phyloP scores from a whole-genome alignment of 148 eudicot genomes.

The Talinum fruticosum region DNA sequence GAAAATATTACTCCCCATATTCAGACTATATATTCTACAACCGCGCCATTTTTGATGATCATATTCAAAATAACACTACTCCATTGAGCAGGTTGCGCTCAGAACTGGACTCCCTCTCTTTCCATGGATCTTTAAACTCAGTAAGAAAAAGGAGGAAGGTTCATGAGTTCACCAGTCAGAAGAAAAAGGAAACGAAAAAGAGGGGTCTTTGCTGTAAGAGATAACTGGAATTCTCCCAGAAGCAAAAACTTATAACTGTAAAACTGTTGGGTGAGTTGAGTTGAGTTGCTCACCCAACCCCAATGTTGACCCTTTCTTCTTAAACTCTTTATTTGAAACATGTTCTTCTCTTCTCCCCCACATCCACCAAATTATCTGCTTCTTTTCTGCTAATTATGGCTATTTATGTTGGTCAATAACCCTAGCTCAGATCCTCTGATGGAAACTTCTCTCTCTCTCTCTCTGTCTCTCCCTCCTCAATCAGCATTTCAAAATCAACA shows the following conservation, averaged over 20 bases:
- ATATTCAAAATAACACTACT: no score
- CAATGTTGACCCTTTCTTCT: conserved; percentile 22
- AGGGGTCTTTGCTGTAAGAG: not conserved
- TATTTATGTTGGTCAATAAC: not conserved
- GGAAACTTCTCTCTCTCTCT: not conserved
- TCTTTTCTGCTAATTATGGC: not conserved
- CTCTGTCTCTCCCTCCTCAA: not conserved
- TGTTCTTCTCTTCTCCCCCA: not conserved
- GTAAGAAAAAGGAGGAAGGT: no score
- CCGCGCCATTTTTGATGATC: no score
- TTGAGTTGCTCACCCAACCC: conserved; percentile 65
- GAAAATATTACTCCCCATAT: no score
- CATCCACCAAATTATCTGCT: conserved; percentile 7
- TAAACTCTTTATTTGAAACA: conserved; percentile 13
- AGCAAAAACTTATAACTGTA: conserved; percentile 8
- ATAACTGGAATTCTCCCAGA: not conserved
- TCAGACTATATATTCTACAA: no score
- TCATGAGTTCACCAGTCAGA: no score
- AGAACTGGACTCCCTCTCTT: no score
- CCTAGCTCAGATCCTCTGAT: not conserved
- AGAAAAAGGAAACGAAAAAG: no score
- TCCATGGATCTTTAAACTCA: no score
- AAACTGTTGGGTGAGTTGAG: conserved; percentile 38
- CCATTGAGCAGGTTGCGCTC: no score
- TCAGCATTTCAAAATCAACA: not conserved